Evolutionary conservation across 176 grass and related monocot species (phyloP), one percentile per base, ranked within the genome.

Genomic region (Leersia perrieri): DNA sequence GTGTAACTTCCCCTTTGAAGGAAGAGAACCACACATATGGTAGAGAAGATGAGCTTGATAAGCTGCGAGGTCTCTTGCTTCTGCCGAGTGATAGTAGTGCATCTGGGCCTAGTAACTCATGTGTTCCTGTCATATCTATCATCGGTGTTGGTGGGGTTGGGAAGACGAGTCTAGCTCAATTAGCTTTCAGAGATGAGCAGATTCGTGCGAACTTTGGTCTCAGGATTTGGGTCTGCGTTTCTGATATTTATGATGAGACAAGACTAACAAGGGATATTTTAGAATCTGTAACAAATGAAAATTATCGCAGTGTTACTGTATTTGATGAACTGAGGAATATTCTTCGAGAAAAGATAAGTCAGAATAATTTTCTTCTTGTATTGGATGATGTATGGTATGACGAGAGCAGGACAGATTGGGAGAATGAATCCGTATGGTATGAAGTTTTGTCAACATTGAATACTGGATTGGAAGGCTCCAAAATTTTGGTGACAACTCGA

Each of bases 321-420:
- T 76, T 84, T 63, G 60, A 86, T 69, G 23, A 63, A 23, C 51
- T 94, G 55, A 41, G 84, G 74, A 70, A 62, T 47, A 23, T 29
- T 41, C 76, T 94, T 51, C 41, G 15, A 28, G 64, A 75, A 58
- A 88, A 87, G 47, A 63, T 94, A 28, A 53, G 13, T 28, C 22
- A 30, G 3, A 91, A 69, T 51, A 87, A 78, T 40, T 89, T 85
- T 81, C 76, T 94, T 70, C 83, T 94, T 5, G 26, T 94, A n/a
- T 41, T 94, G 27, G 92, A 94, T 72, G 89, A 91, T 87, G 89
- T 94, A 38, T 91, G 92, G 87, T 74, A 84, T 75, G 89, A 94
- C 18, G 84, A 93, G 45, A 76, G 68, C 12, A 87, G 9, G 60
- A 80, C 79, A 55, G 39, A 51, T 25, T 93, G 87, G 87, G 76